These are phyloP conservation scores for Wallacemonas rigidus DNA, from an alignment of 208 protist species.

Conservation along the genomic window DNA sequence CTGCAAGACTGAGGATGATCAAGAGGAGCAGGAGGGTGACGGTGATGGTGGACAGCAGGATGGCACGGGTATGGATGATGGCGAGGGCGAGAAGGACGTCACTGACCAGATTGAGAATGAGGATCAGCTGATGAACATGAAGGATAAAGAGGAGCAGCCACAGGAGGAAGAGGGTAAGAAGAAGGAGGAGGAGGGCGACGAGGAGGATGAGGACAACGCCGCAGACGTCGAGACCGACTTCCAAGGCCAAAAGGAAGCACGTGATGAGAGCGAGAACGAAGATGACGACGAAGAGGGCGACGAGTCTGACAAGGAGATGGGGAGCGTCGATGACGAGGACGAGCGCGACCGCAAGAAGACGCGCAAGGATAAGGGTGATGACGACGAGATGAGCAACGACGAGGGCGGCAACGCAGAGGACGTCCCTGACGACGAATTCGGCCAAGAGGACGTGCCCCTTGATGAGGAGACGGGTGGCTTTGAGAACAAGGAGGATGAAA, in stretches of 20 bases:
- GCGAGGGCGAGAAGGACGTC: constrained; percentile 98
- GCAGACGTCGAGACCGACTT: constrained; percentile 89
- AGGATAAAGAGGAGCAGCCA: constrained; percentile 91
- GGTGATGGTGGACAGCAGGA: constrained; percentile 70
- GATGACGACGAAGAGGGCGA: constrained; percentile 76
- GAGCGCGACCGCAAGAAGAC: constrained; percentile 84
- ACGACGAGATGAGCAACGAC: constrained; percentile 76
- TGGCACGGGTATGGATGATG: constrained; percentile 99
- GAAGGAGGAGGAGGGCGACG: constrained; percentile 52
- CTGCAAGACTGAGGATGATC: constrained; percentile 90
- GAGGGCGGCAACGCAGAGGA: constrained; percentile 76
- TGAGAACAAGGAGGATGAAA: constrained; percentile 82
- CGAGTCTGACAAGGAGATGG: constrained; percentile 82
- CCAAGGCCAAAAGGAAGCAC: constrained; percentile 75
- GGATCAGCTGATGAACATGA: constrained; percentile 93
- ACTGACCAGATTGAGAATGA: constrained; percentile 98
- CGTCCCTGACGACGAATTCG: constrained; percentile 80
- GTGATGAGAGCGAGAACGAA: constrained; percentile 65
- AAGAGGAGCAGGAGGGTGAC: constrained; percentile 69
- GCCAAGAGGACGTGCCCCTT: constrained; percentile 24
- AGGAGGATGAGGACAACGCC: constrained; percentile 89
- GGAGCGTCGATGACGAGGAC: constrained; percentile 88
- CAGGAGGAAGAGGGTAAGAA: constrained; percentile 75
- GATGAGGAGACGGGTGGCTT: constrained; percentile 87
- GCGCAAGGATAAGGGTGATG: constrained; percentile 75